Base-by-base conservation (phyloP, 108 stramenopile species). In the Discostella pseudostelligera region DNA sequence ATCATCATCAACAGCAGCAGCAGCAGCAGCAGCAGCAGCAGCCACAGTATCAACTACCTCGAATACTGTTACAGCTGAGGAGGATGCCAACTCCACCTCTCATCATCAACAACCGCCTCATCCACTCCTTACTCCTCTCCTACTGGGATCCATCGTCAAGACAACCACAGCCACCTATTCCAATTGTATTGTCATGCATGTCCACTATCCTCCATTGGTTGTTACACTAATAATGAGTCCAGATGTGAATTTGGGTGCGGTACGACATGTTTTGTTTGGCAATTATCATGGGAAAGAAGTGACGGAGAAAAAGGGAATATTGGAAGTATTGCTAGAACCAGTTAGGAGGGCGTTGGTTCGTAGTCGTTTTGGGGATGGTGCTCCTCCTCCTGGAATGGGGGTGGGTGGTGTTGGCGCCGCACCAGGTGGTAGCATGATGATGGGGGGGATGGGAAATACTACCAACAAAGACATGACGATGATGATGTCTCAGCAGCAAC, bases 171-270 rank as follows among this genome's bases (percentile, higher is more conserved):
- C 74, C 4, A 56, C 42, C 10, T 79, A 79, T 59, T 73, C 74
- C 20, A 70, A 74, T 45, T 62, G 60, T 12, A 79, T 73, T 0
- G 45, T 79, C 69, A 59, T 79, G 42, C 78, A 79, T 65, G 22
- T 79, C 1, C 78, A 79, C 49, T 46, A 75, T 53, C 40, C 74
- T 9, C 78, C 78, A 11, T 24, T 79, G 56, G 78, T 79, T n/a
- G 78, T 79, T 8, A 79, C 78, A 14, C 28, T 79, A 12, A 48
- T 79, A 8, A 51, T 73, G 10, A 21, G 44, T 4, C 68, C 78
- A 8, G 73, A 75, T 8, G 62, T 67, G 8, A 79, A 79, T 47
- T 39, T 79, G 1, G 78, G 78, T 12, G 49, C 54, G 17, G 62
- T 79, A 8, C 49, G 56, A 39, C 35, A 29, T 10, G 45, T 70